phyloP scores from a whole-genome alignment of 2,329 filamentous ascomycete genomes.

The Samsoniella hepiali region DNA sequence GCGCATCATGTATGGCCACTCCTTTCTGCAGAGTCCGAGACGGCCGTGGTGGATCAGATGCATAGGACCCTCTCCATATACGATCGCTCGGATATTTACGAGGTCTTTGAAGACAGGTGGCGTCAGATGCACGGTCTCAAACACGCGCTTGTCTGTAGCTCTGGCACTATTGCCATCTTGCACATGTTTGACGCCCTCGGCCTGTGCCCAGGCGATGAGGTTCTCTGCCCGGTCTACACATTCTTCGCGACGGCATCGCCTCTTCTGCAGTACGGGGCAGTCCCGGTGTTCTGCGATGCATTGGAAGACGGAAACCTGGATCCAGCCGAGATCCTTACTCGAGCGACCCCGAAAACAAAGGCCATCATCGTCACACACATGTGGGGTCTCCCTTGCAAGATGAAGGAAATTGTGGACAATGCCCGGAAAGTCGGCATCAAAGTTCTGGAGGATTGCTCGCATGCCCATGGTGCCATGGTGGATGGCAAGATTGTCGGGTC shows the following conservation, averaged over 20 bases:
- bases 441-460: conserved; percentile 19
- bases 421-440: conserved; percentile 1
- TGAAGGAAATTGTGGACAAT: conserved; percentile 8
- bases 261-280: conserved; percentile 12
- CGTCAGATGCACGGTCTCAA: neutral
- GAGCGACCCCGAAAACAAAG: neutral
- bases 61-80: neutral
- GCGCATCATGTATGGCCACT: neutral
- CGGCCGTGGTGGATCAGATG: neutral
- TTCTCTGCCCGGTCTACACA: neutral
- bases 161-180: neutral
- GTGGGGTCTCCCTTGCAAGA: conserved; percentile 18
- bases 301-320: neutral
- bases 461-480: conserved; percentile 9
- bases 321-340: conserved; percentile 10
- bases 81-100: neutral
- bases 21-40: neutral
- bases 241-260: conserved; percentile 15
- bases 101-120: neutral
- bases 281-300: neutral
- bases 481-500: conserved; percentile 14
- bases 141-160: neutral
- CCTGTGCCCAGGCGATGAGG: neutral
- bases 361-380: conserved; percentile 19
- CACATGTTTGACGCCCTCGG: neutral